These are phyloP conservation scores for Calonectria multiphialidica DNA, from an alignment of 2,329 filamentous ascomycete species.

Conservation along the genomic window DNA sequence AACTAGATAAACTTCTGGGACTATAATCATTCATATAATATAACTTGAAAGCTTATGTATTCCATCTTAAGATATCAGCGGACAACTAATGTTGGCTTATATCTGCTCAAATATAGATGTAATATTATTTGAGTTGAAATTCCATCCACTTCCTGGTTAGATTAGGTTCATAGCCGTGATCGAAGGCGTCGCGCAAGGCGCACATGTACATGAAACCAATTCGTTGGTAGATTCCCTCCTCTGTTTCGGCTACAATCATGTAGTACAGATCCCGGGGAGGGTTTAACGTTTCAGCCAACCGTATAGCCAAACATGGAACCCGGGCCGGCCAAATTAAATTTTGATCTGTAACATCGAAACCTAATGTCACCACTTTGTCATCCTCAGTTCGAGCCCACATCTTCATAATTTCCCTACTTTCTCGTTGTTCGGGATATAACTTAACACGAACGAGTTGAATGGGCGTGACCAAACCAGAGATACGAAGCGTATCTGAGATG, in stretches of 20 bases:
- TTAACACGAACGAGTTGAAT: not conserved
- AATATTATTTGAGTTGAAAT: not conserved
- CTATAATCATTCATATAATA: too few relatives aligned
- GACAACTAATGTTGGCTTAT: too few relatives aligned
- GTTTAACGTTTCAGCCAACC: not conserved
- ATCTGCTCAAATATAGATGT: too few relatives aligned
- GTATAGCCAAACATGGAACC: not conserved
- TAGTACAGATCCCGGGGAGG: not conserved
- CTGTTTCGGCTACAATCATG: not conserved
- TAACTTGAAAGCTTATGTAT: too few relatives aligned
- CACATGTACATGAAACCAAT: not conserved
- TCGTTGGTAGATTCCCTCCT: not conserved
- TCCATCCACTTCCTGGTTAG: not conserved
- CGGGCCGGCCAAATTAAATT: not conserved
- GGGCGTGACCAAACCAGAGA: not conserved
- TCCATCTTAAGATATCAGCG: too few relatives aligned
- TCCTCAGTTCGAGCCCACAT: not conserved
- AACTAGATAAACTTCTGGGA: too few relatives aligned
- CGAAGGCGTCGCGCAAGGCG: too few relatives aligned
- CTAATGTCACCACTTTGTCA: not conserved
- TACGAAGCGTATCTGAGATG: not conserved
- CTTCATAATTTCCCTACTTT: not conserved
- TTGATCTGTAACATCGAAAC: not conserved
- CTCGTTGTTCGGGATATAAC: accelerated
- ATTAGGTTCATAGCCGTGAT: not conserved